Evolutionary conservation across 2,329 filamentous ascomycete genomes (phyloP), one percentile per base, ranked within the genome.

Genomic region (Xylariaceae sp.): DNA sequence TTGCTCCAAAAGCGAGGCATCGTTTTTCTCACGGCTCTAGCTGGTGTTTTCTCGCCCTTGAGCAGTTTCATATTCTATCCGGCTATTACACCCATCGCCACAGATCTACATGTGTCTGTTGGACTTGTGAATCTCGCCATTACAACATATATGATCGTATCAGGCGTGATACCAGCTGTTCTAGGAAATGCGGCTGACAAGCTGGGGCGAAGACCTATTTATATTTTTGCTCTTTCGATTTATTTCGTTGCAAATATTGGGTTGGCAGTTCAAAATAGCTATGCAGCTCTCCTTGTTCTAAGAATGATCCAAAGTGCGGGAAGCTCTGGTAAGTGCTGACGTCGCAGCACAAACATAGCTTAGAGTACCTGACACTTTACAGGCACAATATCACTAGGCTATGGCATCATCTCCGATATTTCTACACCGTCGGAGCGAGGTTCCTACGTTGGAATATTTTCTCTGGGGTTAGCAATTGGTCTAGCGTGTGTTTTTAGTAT

Each of bases 331-430:
- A 36, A 6, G 44, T 46, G n/a, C 7, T 11, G 13, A 16, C 11
- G n/a, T 18, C 18, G 13, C 10, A n/a, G n/a, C n/a, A n/a, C n/a
- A 5, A 6, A 12, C 13, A 6, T 6, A 18, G 11, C 3, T 33
- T 11, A 9, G 11, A 33, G 5, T 9, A 7, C 17, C 22, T 41
- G 12, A 22, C 38, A 7, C 16, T 9, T 38, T 5, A 28, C 33
- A 64, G 59, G 59, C 22, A 58, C 57, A 6, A 51, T 60, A 14
- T 53, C 51, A 0, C 66, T 83, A 1, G 74, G 72, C 0, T 75
- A 74, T 17, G 80, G 75, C 0, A 71, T 82, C 2, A 73, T 82
- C 5, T 74, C 75, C 1, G 80, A 83, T 55, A 68, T 81, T 6
- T 72, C 75, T 0, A 77, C 75, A 1, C 71, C 72, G 4, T 69